phyloP scores from a whole-genome alignment of 1,284 basidiomycete species.

The Malassezia japonica region DNA sequence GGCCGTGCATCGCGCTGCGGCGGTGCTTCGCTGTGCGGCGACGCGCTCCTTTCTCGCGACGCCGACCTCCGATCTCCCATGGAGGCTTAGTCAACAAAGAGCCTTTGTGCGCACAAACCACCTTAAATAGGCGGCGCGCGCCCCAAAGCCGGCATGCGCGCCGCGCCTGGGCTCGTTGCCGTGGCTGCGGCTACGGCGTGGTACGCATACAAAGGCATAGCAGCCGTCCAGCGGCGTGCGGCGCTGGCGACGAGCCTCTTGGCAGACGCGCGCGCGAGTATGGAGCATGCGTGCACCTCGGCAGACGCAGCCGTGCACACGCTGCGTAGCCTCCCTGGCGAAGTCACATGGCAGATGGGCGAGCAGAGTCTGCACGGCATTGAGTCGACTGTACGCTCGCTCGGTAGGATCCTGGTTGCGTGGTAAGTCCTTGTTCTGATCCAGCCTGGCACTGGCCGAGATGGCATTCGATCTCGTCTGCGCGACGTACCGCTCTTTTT shows the following conservation, averaged over 20 bases:
- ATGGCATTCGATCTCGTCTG: background rate
- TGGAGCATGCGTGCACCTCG: background rate
- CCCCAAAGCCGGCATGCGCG: background rate
- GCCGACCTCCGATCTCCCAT: too few species aligned
- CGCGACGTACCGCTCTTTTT: constrained; percentile 2
- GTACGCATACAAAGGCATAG: background rate
- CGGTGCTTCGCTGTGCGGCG: too few species aligned
- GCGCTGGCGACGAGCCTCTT: background rate
- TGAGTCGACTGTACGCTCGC: background rate
- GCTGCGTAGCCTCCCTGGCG: background rate
- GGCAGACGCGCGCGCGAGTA: background rate
- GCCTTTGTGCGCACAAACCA: constrained; percentile 1
- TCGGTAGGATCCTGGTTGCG: background rate
- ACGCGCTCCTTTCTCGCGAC: too few species aligned
- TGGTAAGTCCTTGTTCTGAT: background rate
- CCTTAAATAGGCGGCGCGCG: background rate
- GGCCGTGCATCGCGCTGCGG: background rate
- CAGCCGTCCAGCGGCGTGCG: background rate
- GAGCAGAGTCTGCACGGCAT: background rate
- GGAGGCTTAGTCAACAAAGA: constrained; percentile 1
- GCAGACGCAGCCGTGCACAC: background rate
- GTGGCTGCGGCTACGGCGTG: background rate
- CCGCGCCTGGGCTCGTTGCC: background rate
- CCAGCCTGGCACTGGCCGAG: background rate
- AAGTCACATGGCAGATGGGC: background rate